Base-by-base conservation (phyloP, 768 basidiomycete genomes). In the Heimioporus sp. region DNA sequence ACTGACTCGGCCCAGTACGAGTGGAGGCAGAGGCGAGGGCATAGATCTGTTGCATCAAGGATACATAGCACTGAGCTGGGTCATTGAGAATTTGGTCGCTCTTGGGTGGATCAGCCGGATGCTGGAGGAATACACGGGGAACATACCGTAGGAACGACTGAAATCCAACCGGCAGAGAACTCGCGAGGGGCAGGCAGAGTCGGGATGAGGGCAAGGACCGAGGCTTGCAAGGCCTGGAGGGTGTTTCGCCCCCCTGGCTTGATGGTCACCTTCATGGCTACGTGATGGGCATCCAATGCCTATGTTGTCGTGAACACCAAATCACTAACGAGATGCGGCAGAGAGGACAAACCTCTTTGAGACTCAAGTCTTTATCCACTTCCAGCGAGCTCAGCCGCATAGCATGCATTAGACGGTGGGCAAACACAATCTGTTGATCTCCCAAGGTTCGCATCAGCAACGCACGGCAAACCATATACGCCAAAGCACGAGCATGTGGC, bases 11-110 rank as follows among this genome's bases (percentile, higher is more conserved):
- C 1, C 76, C 72, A 11, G 77, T 65, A 0, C 77, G 64, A 8
- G 77, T 66, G 5, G 81, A 78, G 1, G 76, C 73, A 59, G 86
- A 92, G 8, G 82, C 82, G 17, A 91, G 62, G 16, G 62, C 67
- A 70, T 97, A 98, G 5, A 92, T 66, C 12, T 70, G 65, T 30
- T 83, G 79, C 69, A 85, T 78, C 51, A 92, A 74, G n/a, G 67
- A 60, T 20, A 86, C 75, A 60, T 85, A 92, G 24, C 65, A 70
- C 17, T 67, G 55, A 13, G 72, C 69, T 32, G 54, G 17, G 31
- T 63, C 62, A 4, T 28, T 41, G 3, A 53, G 46, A 46, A 46
- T 49, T 39, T 57, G 46, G 44, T 54, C 46, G 32, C 9, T 42
- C 50, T 56, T 65, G 61, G 57, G 42, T 43, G 48, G 28, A 46